A percentile compares a stretch with the other conserved stretches of the same genome.
Conservation (phyloP, 2,329 filamentous ascomycete genomes). For the Dendryphion nanum region DNA sequence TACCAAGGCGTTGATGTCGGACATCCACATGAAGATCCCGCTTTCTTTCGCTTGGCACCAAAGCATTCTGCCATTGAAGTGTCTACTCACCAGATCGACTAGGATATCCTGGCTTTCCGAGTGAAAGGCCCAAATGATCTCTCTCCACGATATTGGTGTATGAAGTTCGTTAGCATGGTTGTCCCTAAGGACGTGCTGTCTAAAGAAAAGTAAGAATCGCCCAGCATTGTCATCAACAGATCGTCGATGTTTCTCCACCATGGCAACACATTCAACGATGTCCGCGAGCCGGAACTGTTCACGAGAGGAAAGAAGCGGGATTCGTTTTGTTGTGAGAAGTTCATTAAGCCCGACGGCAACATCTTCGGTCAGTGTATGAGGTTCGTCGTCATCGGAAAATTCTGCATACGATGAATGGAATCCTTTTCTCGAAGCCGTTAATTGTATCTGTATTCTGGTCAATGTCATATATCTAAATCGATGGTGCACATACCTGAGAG, state of each 20-base stretch:
- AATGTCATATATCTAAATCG: not conserved
- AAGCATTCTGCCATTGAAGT: constrained; percentile 74
- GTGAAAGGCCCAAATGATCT: constrained; percentile 84
- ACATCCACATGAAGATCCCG: constrained; percentile 94
- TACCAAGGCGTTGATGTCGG: constrained; percentile 73
- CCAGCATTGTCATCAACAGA: constrained; percentile 90
- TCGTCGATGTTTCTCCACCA: constrained; percentile 80
- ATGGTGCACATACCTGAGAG: constrained; percentile 40
- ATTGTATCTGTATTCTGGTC: constrained; percentile 29
- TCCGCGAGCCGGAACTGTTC: constrained; percentile 85
- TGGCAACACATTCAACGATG: constrained; percentile 78
- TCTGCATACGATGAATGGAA: constrained; percentile 53
- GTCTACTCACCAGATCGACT: constrained; percentile 74
- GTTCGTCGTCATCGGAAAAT: constrained; percentile 55
- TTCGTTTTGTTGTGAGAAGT: constrained; percentile 68
- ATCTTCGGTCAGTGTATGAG: constrained; percentile 68
- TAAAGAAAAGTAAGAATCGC: constrained; percentile 83
- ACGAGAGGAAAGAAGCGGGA: constrained; percentile 77
- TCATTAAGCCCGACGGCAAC: constrained; percentile 71
- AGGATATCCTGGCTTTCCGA: constrained; percentile 87
- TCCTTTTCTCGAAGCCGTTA: constrained; percentile 47
- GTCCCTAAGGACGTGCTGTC: constrained; percentile 73
- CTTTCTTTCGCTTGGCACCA: constrained; percentile 86
- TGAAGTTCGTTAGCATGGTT: constrained; percentile 50
- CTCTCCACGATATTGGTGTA: constrained; percentile 66